Evolutionary conservation across 148 eudicot species (phyloP), one percentile per base, ranked within the genome.

Genomic region (Chenopodium berlandieri): DNA sequence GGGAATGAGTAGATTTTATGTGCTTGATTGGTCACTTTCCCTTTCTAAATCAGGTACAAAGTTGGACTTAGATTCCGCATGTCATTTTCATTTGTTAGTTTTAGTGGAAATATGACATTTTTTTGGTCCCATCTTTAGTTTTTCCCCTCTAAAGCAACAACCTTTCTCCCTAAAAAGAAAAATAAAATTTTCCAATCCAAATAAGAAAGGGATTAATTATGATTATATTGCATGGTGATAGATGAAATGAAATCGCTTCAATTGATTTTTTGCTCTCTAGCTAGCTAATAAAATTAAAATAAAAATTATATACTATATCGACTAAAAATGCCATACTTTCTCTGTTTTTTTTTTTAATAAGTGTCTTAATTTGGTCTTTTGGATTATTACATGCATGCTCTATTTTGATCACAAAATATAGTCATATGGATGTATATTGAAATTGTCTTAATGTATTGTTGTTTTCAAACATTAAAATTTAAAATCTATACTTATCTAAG

Each of bases 81-180:
- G 66, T 75, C 66, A 60, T 56, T 31, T 32, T 75, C 78, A 19
- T 31, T 75, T 75, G n/a, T 75, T 54, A 56, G 78, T 75, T 60
- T 75, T 75, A 58, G 78, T 75, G 78, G 78, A 75, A 75, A 6
- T 75, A 75, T 75, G 78, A 75, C 78, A 75, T 54, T 20, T 8
- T 50, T 54, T 75, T 56, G 66, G 66, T 32, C 67, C 78, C 65
- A 31, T 56, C 47, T 7, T 56, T 13, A 44, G 8, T 46, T 44
- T 20, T 20, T 16, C 8, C 32, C 58, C 76, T 32, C 7, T 9
- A 73, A 46, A 73, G 27, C 32, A 47, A 20, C 19, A n/a, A 9
- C 56, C 58, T 19, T 19, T 56, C 62, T 56, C 20, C 62, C 62
- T 56, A 56, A 56, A 56, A 56, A 56, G 4, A 56, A 3, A 16